Conservation (phyloP, 2,329 filamentous ascomycete genomes). For the Aspergillus sp. region DNA sequence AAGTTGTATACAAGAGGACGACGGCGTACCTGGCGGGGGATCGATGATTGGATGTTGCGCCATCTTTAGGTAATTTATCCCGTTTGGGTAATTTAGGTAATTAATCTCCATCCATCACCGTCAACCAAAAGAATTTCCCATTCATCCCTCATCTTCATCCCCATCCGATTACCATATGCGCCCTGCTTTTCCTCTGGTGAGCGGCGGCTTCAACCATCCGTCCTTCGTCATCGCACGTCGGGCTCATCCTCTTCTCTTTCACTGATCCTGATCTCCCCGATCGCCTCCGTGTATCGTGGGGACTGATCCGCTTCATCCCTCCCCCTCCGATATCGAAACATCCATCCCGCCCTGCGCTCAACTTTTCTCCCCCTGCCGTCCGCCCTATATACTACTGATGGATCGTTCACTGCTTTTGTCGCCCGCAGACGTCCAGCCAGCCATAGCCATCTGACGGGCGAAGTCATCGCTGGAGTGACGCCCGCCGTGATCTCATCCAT, state of each 20-base stretch:
- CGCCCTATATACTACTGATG: conserved; percentile 43
- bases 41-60: not conserved
- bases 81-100: not conserved
- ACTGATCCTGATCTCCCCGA: not conserved
- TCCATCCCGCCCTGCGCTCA: conserved; percentile 12
- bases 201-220: conserved; percentile 18
- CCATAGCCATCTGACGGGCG: conserved; percentile 58
- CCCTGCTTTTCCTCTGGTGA: conserved; percentile 18
- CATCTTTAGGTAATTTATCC: not conserved
- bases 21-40: not conserved
- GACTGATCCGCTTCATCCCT: conserved; percentile 4
- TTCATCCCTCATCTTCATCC: not conserved
- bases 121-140: not conserved
- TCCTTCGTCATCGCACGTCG: conserved; percentile 12
- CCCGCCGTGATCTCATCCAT: conserved; percentile 21
- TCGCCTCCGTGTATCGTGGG: not conserved
- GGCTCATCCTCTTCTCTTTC: not conserved
- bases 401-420: conserved; percentile 51
- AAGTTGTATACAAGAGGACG: not conserved
- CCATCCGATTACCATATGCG: not conserved
- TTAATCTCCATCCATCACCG: not conserved
- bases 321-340: conserved; percentile 6
- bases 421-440: conserved; percentile 50
- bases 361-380: not conserved
- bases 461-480: conserved; percentile 52